These are phyloP conservation scores for Coemansia sp. DNA, from an alignment of 192 early-diverging fungal genomes.

Conservation along the genomic window DNA sequence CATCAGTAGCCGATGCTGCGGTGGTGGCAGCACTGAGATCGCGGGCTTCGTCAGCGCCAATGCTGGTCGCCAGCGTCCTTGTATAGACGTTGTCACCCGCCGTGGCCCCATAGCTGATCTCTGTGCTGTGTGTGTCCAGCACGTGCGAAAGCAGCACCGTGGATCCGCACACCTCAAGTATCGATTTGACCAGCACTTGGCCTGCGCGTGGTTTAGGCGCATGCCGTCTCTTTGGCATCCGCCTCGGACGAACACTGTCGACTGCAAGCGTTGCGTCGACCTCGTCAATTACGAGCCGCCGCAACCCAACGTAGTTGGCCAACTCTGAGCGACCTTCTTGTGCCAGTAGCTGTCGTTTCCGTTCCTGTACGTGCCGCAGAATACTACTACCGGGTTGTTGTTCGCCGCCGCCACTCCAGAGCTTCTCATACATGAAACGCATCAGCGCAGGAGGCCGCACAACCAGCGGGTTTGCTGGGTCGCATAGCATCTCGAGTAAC, in stretches of 20 bases:
- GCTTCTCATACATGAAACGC: neutral
- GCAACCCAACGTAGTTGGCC: conserved; percentile 14
- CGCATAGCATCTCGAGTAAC: conserved; percentile 17
- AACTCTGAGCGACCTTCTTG: no score
- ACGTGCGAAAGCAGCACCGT: neutral
- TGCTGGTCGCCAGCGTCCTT: neutral
- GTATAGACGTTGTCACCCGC: neutral
- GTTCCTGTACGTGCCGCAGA: no score
- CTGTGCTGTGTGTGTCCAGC: neutral
- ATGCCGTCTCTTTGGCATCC: neutral
- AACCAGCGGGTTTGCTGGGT: neutral
- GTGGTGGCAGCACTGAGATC: neutral
- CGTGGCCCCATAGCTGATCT: no score
- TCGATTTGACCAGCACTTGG: conserved; percentile 35
- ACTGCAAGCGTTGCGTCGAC: conserved; percentile 39
- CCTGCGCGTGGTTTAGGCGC: conserved; percentile 33
- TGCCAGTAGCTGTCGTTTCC: no score
- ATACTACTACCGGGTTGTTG: no score
- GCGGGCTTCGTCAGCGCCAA: neutral
- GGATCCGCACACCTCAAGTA: conserved; percentile 10
- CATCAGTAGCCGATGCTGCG: neutral
- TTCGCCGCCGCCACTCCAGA: neutral
- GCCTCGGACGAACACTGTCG: conserved; percentile 10
- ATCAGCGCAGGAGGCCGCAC: neutral
- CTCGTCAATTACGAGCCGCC: conserved; percentile 47